A percentile compares a stretch with the other conserved stretches of the same genome.
Conservation (phyloP, 139 green algal species). For the Tetraselmis chui region DNA sequence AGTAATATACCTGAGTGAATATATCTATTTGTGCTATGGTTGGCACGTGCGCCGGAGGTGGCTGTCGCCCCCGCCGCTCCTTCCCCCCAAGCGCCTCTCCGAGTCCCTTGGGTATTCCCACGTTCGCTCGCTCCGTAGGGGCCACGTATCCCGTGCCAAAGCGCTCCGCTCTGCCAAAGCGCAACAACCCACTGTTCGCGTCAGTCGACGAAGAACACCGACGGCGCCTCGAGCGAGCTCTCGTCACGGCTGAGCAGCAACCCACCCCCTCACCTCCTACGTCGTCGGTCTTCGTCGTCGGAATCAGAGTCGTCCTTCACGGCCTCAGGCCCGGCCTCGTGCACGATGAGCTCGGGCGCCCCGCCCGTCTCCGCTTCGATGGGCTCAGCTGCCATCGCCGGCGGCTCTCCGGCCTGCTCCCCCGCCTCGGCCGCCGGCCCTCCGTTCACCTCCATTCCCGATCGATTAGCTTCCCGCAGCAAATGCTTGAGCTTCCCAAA, state of each 20-base stretch:
- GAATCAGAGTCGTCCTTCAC: neutral
- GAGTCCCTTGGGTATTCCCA: too few species aligned
- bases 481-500: too few species aligned
- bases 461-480: too few species aligned
- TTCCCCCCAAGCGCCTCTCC: too few species aligned
- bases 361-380: neutral
- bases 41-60: neutral
- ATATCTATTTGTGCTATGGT: slow-evolving; percentile 41
- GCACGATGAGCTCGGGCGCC: neutral
- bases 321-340: neutral
- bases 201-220: too few species aligned
- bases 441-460: neutral
- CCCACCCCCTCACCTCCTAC: neutral
- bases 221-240: too few species aligned
- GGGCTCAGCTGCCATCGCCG: too few species aligned
- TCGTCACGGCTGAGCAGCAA: too few species aligned
- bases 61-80: neutral
- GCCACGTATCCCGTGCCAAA: slow-evolving; percentile 51
- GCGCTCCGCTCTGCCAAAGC: slow-evolving; percentile 54
- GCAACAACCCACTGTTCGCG: too few species aligned
- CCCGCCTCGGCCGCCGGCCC: neutral
- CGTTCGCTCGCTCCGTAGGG: slow-evolving; percentile 26
- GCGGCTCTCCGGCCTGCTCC: too few species aligned
- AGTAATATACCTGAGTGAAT: slow-evolving; percentile 47
- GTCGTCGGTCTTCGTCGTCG: neutral